Evolutionary conservation across 2,329 filamentous ascomycete genomes (phyloP).

Genomic region (Aureobasidium sp.): DNA sequence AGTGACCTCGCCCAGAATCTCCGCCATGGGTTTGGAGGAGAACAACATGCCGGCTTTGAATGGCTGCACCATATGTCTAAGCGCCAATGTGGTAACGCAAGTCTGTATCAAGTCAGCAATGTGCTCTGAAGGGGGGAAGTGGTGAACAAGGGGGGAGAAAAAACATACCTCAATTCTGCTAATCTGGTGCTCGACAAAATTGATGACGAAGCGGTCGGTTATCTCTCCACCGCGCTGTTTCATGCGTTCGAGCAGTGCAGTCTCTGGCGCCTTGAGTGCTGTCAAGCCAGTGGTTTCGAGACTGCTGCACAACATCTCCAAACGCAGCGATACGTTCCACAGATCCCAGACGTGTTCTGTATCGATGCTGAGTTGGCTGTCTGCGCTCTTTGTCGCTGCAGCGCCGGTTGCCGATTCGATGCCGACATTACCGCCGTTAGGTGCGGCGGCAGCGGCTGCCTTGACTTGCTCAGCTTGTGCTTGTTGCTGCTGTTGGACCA

Average conservation of each 20-base stretch:
- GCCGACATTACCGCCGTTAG: constrained; percentile 15
- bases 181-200: constrained; percentile 90
- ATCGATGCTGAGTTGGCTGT: constrained; percentile 66
- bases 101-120: constrained; percentile 45
- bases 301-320: constrained; percentile 88
- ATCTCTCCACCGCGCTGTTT: constrained; percentile 70
- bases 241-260: constrained; percentile 68
- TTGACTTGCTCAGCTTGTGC: constrained; percentile 1
- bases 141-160: background rate
- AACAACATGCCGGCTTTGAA: constrained; percentile 60
- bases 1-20: constrained; percentile 57
- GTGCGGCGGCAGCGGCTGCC: constrained; percentile 29
- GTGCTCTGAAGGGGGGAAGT: too few species aligned
- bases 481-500: constrained; percentile 51
- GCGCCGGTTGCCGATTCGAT: constrained; percentile 20
- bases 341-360: constrained; percentile 80
- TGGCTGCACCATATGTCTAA: constrained; percentile 72
- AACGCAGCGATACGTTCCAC: constrained; percentile 78
- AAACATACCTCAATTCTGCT: constrained; percentile 80
- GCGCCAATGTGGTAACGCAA: constrained; percentile 67
- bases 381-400: constrained; percentile 47
- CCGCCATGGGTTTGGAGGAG: constrained; percentile 68
- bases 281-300: constrained; percentile 62
- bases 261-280: constrained; percentile 69
- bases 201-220: constrained; percentile 77